A percentile compares a stretch with the other conserved stretches of the same genome.
phyloP scores from a whole-genome alignment of 2,329 filamentous ascomycete genomes.

The Macrophomina tecta region DNA sequence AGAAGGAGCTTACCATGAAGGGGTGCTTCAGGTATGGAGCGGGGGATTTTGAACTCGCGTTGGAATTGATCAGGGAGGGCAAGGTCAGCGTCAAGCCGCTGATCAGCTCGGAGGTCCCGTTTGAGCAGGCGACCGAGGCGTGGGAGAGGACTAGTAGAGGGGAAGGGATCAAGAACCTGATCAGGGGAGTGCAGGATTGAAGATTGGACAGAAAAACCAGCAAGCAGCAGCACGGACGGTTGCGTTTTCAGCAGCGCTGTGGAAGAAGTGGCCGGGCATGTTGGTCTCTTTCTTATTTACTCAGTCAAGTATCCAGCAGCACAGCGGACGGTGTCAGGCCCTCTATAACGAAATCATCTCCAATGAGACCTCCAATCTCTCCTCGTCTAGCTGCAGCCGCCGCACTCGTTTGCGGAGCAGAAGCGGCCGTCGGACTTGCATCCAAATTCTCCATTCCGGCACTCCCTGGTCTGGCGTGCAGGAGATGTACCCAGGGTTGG shows the following conservation, averaged over 20 bases:
- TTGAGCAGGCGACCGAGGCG: constrained; percentile 39
- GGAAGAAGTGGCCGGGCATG: no score
- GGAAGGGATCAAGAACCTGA: constrained; percentile 44
- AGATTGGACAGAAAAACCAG: not conserved
- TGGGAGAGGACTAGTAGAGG: constrained; percentile 42
- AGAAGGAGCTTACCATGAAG: constrained; percentile 35
- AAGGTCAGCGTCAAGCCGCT: constrained; percentile 37
- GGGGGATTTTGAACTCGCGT: constrained; percentile 42
- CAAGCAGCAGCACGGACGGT: no score
- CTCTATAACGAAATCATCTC: not conserved
- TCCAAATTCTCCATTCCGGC: not conserved
- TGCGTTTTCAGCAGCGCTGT: no score
- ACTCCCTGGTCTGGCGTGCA: not conserved
- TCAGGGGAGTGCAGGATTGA: constrained; percentile 37
- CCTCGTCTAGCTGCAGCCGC: not conserved
- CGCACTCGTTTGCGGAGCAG: not conserved
- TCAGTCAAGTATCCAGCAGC: not conserved
- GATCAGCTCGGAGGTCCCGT: constrained; percentile 39
- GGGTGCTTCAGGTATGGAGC: constrained; percentile 42
- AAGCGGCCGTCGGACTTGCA: not conserved
- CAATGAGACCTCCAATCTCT: not conserved
- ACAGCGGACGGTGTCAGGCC: not conserved
- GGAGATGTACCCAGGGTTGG: constrained; percentile 15
- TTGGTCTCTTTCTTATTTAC: not conserved
- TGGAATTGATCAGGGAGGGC: constrained; percentile 35